phyloP scores from a whole-genome alignment of 2,329 filamentous ascomycete species.

The Beauveria pseudobassiana region DNA sequence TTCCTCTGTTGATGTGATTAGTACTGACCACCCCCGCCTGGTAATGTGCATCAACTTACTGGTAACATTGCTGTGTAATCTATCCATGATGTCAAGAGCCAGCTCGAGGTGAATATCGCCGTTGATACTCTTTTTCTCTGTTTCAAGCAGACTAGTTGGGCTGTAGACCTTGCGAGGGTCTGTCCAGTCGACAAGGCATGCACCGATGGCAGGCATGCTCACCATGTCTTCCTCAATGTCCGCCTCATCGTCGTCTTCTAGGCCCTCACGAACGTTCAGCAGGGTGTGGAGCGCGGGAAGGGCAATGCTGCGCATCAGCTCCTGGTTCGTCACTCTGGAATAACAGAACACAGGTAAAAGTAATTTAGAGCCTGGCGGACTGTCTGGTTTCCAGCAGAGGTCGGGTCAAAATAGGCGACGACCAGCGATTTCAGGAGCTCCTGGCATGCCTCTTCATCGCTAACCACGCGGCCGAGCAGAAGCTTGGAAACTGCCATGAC shows the following conservation, averaged over 20 bases:
- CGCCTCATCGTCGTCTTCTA: conserved; percentile 69
- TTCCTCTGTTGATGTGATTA: conserved; percentile 51
- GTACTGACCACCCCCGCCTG: neutral
- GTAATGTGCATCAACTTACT: conserved; percentile 43
- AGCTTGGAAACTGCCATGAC: conserved; percentile 80
- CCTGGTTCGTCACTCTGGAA: conserved; percentile 72
- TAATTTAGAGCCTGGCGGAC: conserved; percentile 85
- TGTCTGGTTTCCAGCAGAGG: conserved; percentile 69
- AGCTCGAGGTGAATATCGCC: conserved; percentile 76
- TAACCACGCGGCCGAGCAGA: conserved; percentile 71
- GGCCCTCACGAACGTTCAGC: conserved; percentile 61
- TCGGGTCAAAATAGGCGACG: conserved; percentile 82
- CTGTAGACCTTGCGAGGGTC: conserved; percentile 74
- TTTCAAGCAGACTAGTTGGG: conserved; percentile 42
- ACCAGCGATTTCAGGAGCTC: conserved; percentile 81
- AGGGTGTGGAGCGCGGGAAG: conserved; percentile 70
- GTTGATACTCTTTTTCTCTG: conserved; percentile 57
- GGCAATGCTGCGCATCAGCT: conserved; percentile 68
- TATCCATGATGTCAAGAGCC: conserved; percentile 69
- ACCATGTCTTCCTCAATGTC: conserved; percentile 74
- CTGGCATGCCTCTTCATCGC: conserved; percentile 56
- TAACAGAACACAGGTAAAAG: conserved; percentile 94
- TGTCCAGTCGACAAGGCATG: conserved; percentile 89
- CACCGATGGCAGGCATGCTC: conserved; percentile 66
- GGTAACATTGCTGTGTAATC: conserved; percentile 56